Conservation (phyloP, 768 basidiomycete species). For the Leccinum variicolor region DNA sequence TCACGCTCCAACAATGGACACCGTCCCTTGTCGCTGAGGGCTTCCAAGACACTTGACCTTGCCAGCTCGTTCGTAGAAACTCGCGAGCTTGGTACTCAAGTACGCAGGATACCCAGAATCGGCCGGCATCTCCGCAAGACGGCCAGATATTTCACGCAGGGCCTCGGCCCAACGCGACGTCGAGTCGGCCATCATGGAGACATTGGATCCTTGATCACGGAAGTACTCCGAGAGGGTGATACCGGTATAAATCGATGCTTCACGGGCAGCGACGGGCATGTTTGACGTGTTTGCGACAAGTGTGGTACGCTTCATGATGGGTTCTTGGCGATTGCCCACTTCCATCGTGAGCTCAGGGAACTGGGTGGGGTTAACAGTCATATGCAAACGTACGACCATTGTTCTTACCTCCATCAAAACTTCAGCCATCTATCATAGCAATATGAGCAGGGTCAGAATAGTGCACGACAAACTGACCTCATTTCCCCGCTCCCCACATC, state of each 20-base stretch:
- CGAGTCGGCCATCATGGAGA: constrained; percentile 99
- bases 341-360: constrained; percentile 95
- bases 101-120: constrained; percentile 99
- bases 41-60: constrained; percentile 92
- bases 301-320: constrained; percentile 99
- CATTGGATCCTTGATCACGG: constrained; percentile 97
- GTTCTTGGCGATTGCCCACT: constrained; percentile 88
- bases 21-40: constrained; percentile 84
- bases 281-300: constrained; percentile 99
- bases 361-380: constrained; percentile 25
- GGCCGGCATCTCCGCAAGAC: constrained; percentile 99
- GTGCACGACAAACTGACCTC: constrained; percentile 49
- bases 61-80: constrained; percentile 98
- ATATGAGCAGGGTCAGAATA: constrained; percentile 36
- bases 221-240: constrained; percentile 99
- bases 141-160: constrained; percentile 97
- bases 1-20: constrained; percentile 98
- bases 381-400: constrained; percentile 1
- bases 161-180: constrained; percentile 99
- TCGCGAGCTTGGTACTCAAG: constrained; percentile 89
- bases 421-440: constrained; percentile 79
- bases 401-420: constrained; percentile 89
- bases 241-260: constrained; percentile 99
- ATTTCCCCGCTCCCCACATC: constrained; percentile 98
- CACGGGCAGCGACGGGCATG: constrained; percentile 99